Evolutionary conservation across 2,329 filamentous ascomycete genomes (phyloP).

Genomic region (Aspergillus ruber): DNA sequence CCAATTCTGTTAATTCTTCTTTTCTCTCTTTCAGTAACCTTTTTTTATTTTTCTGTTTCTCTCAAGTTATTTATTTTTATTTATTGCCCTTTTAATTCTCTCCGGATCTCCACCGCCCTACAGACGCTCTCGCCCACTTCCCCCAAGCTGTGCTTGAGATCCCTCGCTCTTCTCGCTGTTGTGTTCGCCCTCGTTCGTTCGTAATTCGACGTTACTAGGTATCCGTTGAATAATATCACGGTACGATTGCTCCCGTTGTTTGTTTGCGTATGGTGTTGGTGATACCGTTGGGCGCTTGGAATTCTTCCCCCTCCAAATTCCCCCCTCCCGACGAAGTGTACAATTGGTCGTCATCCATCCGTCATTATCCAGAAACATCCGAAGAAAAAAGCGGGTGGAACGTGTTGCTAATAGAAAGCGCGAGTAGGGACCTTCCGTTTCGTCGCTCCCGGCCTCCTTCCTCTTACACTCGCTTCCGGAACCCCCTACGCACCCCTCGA

Average conservation of each 20-base stretch:
- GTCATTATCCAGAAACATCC: not conserved
- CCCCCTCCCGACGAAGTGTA: constrained; percentile 3
- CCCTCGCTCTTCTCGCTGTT: constrained; percentile 2
- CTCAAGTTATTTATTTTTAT: constrained; percentile 6
- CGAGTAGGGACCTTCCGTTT: constrained; percentile 24
- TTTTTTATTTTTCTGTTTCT: constrained; percentile 14
- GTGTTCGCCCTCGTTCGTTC: constrained; percentile 5
- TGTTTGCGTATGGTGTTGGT: constrained; percentile 1
- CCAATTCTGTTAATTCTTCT: constrained; percentile 15
- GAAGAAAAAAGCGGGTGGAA: constrained; percentile 5
- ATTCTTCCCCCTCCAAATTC: not conserved
- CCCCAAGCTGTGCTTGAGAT: constrained; percentile 7
- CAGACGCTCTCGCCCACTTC: constrained; percentile 11
- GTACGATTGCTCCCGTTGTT: constrained; percentile 7
- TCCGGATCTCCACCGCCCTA: constrained; percentile 9
- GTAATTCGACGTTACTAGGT: constrained; percentile 9
- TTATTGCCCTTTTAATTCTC: not conserved
- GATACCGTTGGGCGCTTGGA: constrained; percentile 5
- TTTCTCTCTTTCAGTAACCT: constrained; percentile 18
- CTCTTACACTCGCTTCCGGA: constrained; percentile 19
- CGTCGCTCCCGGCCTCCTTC: constrained; percentile 12
- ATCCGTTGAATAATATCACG: constrained; percentile 9
- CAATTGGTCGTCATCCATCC: not conserved
- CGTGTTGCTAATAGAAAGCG: constrained; percentile 16
- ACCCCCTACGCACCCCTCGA: constrained; percentile 8